phyloP scores from a whole-genome alignment of 495 filamentous ascomycete genomes.

The Cairneyella variabilis region DNA sequence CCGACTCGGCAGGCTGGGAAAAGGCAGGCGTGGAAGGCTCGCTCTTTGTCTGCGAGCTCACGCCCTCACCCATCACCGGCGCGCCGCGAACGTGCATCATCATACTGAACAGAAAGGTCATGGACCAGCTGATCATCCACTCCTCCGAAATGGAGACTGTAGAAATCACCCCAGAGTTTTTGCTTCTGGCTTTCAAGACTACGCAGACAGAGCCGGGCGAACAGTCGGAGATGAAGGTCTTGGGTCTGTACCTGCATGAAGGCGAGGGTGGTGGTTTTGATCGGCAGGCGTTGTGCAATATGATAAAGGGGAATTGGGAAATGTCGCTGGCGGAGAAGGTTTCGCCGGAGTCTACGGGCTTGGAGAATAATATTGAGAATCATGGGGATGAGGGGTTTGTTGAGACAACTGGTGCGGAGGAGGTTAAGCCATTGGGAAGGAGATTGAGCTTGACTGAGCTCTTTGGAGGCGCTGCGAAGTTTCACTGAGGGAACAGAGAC shows the following conservation, averaged over 20 bases:
- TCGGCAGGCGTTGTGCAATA: conserved; percentile 5
- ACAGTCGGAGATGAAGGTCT: conserved; percentile 4
- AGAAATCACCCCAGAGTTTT: conserved; percentile 26
- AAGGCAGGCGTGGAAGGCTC: conserved; percentile 75
- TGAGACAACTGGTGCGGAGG: neutral
- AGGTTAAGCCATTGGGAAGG: conserved; percentile 7
- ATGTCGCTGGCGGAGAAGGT: conserved; percentile 10
- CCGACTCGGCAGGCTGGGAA: conserved; percentile 63
- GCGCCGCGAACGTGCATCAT: conserved; percentile 26
- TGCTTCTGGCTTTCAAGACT: conserved; percentile 18
- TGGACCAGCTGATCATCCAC: conserved; percentile 33
- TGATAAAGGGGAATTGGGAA: conserved; percentile 16
- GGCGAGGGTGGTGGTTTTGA: neutral
- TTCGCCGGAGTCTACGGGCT: neutral
- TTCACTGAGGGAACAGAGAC: too few species aligned
- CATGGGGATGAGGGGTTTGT: conserved; percentile 7
- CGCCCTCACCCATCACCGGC: conserved; percentile 14
- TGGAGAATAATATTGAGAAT: neutral
- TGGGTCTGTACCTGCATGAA: conserved; percentile 15
- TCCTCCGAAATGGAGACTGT: conserved; percentile 26
- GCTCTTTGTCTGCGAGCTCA: conserved; percentile 67
- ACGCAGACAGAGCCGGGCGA: neutral
- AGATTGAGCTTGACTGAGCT: conserved; percentile 19
- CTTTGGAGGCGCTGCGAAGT: conserved; percentile 6
- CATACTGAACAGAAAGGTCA: conserved; percentile 32